These are phyloP conservation scores for Phytophthora colocasiae DNA, from an alignment of 352 stramenopile species.

Conservation along the genomic window DNA sequence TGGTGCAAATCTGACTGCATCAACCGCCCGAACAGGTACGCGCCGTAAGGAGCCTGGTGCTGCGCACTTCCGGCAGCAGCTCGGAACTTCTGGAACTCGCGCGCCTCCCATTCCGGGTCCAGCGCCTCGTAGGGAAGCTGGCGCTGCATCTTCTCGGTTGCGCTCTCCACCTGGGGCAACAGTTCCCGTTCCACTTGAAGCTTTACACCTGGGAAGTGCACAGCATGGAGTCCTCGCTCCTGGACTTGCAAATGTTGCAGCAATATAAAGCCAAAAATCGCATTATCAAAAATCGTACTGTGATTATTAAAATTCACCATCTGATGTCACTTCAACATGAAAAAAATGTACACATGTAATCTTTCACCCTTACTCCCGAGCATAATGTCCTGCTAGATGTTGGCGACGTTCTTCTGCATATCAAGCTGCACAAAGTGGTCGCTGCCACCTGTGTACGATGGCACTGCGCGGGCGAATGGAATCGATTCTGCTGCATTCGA, in stretches of 20 bases:
- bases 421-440: slow-evolving; percentile 24
- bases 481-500: slow-evolving; percentile 48
- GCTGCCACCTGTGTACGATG: slow-evolving; percentile 45
- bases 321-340: no score
- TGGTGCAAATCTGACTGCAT: slow-evolving; percentile 71
- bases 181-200: no score
- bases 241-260: no score
- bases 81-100: slow-evolving; percentile 49
- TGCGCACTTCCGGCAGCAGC: slow-evolving; percentile 19
- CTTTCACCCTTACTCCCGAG: no score
- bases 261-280: no score
- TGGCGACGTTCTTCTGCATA: slow-evolving; percentile 22
- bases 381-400: neutral
- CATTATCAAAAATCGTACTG: no score
- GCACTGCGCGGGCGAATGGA: slow-evolving; percentile 66
- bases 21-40: slow-evolving; percentile 69
- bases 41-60: slow-evolving; percentile 38
- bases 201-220: no score
- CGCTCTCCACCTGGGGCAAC: no score
- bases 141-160: slow-evolving; percentile 3
- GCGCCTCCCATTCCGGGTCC: slow-evolving; percentile 62
- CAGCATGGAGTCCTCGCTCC: no score
- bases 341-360: no score
- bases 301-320: no score
- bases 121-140: slow-evolving; percentile 66